Evolutionary conservation across 495 filamentous ascomycete genomes (phyloP), one percentile per base, ranked within the genome.

Genomic region (Trichocladium uniseriatum): DNA sequence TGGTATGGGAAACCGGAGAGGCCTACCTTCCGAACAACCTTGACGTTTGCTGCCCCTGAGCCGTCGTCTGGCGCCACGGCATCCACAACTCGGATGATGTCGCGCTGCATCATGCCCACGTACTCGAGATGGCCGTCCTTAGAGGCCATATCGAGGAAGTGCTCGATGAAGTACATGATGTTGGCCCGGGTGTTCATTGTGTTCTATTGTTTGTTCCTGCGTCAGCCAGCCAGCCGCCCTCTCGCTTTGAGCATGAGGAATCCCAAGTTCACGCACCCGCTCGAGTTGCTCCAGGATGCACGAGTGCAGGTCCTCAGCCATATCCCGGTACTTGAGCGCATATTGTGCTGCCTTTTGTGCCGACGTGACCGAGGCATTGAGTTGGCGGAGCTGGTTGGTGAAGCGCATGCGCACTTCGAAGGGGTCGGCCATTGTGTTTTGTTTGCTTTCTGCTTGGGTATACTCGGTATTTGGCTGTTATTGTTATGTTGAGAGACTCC

Each of bases 351-450:
- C 87, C 74, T 95, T 94, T 55, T 90, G 87, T 7, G 87, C 83
- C 2, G 89, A 89, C 8, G 84, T 86, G 34, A 89, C 80, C 6
- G 86, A 88, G 10, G 94, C 94, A 57, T 87, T 94, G 21, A 99
- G 79, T 58, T 89, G 82, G 43, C 89, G 83, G 5, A 99, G 79
- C 55, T 87, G 86, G 40, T 73, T 75, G 11, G 89, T 95, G 69
- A 99, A 99, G 61, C 89, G 87, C 79, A 99, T 88, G 58, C 92
- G 90, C 48, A 95, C 90, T 72, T 97, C 91, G 70, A 99, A 99
- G 0, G 92, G 92, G 70, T 99, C 92, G 40, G 81, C 83, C 86
- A 94, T 92, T 37, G 43, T 56, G 49, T 14, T 38, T 45, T 10
- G 27, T 46, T 50, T 16, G 13, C 21, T 27, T 35, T 14, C 5